phyloP scores from a whole-genome alignment of 768 basidiomycete species.

The Lentinula edodes region DNA sequence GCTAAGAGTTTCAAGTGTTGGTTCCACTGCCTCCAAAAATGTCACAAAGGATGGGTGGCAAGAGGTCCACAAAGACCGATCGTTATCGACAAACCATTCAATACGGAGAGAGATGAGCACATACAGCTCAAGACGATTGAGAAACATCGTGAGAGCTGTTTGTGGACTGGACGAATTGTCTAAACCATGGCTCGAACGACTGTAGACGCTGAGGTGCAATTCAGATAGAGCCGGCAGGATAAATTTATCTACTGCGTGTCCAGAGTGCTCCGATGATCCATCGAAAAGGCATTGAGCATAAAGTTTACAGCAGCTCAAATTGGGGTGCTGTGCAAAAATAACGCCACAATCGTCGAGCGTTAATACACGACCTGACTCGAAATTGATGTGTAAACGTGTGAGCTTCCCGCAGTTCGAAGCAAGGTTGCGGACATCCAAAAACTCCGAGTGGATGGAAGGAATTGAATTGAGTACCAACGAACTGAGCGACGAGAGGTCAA shows the following conservation, averaged over 20 bases:
- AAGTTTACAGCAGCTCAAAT: conserved; percentile 25
- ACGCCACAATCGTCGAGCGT: conserved; percentile 29
- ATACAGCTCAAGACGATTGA: conserved; percentile 23
- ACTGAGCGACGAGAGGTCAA: conserved; percentile 22
- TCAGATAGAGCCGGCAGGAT: conserved; percentile 25
- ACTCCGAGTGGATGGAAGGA: conserved; percentile 11
- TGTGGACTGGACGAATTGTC: background rate
- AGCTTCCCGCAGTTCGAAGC: conserved; percentile 36
- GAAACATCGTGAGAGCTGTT: conserved; percentile 23
- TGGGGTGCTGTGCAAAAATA: conserved; percentile 26
- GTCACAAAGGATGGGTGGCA: conserved; percentile 22
- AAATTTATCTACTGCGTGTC: conserved; percentile 8
- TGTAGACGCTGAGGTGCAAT: conserved; percentile 28
- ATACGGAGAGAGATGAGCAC: conserved; percentile 26
- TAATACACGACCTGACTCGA: conserved; percentile 25
- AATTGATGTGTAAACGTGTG: conserved; percentile 28
- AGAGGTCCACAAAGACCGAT: conserved; percentile 5
- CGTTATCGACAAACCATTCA: conserved; percentile 25
- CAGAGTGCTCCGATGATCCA: background rate
- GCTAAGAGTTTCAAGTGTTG: conserved; percentile 24
- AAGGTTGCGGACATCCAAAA: conserved; percentile 19
- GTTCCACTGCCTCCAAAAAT: conserved; percentile 20
- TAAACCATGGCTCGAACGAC: background rate
- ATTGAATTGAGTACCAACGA: conserved; percentile 26
- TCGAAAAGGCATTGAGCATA: conserved; percentile 25